These are phyloP conservation scores for Bipolaris bicolor DNA, from an alignment of 2,329 filamentous ascomycete genomes.

Conservation along the genomic window DNA sequence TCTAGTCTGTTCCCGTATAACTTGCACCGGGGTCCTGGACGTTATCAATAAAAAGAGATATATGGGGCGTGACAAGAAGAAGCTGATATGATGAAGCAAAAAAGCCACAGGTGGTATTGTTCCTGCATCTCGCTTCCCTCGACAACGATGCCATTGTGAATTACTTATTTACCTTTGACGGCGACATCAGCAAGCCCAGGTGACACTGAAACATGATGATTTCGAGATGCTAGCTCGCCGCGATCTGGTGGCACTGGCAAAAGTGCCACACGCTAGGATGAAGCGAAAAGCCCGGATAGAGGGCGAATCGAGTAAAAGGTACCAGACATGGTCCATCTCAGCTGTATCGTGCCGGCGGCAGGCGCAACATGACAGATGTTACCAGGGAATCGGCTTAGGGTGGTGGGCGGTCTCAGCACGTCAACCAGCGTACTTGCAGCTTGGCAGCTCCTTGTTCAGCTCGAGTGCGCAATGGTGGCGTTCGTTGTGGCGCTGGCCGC, in stretches of 20 bases:
- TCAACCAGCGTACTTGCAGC: slow-evolving; percentile 27
- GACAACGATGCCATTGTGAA: slow-evolving; percentile 10
- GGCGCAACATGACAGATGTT: slow-evolving; percentile 41
- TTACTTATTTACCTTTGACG: slow-evolving; percentile 10
- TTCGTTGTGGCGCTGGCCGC: slow-evolving; percentile 36
- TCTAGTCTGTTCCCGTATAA: slow-evolving; percentile 28
- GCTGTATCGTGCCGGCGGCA: slow-evolving; percentile 43
- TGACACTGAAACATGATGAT: slow-evolving; percentile 8
- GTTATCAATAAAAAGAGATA: slow-evolving; percentile 30
- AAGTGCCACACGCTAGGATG: slow-evolving; percentile 13
- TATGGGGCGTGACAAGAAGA: no score
- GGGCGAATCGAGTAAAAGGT: slow-evolving; percentile 22
- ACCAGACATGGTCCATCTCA: slow-evolving; percentile 39
- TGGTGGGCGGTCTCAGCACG: slow-evolving; percentile 32
- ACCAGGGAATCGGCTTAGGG: slow-evolving; percentile 36
- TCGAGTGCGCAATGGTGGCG: slow-evolving; percentile 41
- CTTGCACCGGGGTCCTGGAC: slow-evolving; percentile 34
- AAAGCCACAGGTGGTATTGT: slow-evolving; percentile 10
- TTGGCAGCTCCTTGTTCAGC: slow-evolving; percentile 40
- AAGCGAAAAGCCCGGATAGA: slow-evolving; percentile 34
- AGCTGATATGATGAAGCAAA: slow-evolving; percentile 10
- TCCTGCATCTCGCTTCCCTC: slow-evolving; percentile 23
- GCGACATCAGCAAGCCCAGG: slow-evolving; percentile 14
- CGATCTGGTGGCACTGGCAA: slow-evolving; percentile 19
- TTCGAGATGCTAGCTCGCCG: slow-evolving; percentile 9